Evolutionary conservation across 768 basidiomycete species (phyloP).

Genomic region (Clitopilus hobsonii): DNA sequence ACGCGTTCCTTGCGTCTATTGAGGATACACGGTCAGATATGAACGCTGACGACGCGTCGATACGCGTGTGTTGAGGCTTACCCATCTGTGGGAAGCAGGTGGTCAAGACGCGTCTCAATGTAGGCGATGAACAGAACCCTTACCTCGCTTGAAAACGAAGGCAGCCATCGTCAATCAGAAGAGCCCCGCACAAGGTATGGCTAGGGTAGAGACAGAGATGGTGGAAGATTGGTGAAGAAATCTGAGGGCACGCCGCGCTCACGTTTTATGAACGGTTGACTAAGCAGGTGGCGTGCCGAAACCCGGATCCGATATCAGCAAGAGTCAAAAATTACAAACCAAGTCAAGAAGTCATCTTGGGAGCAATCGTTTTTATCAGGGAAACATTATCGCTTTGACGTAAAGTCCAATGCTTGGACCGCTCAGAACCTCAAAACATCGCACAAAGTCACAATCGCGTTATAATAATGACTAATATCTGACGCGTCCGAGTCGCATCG

Average conservation of each 20-base stretch:
- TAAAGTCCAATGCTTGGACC: too few relatives aligned
- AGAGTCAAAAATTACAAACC: background rate
- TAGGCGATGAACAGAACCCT: constrained; percentile 10
- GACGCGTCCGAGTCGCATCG: too few relatives aligned
- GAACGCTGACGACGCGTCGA: constrained; percentile 23
- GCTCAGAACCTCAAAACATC: too few relatives aligned
- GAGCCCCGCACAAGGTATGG: background rate
- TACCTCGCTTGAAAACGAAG: constrained; percentile 38
- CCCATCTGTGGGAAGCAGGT: constrained; percentile 35
- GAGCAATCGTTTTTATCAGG: too few relatives aligned
- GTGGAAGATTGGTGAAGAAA: background rate
- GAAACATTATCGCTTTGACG: too few relatives aligned
- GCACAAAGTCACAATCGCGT: too few relatives aligned
- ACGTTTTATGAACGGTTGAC: constrained; percentile 1
- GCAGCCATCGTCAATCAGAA: constrained; percentile 11
- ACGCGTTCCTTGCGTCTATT: constrained; percentile 84
- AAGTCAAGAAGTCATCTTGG: too few relatives aligned
- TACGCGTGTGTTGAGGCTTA: constrained; percentile 31
- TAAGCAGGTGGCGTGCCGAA: background rate
- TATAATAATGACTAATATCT: too few relatives aligned
- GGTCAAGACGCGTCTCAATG: constrained; percentile 4
- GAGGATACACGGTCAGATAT: constrained; percentile 13
- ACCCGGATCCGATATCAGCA: background rate
- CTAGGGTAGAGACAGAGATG: background rate
- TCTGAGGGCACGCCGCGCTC: background rate